Base-by-base conservation (phyloP, 2,329 filamentous ascomycete species). In the Colletotrichum neosansevieriae region DNA sequence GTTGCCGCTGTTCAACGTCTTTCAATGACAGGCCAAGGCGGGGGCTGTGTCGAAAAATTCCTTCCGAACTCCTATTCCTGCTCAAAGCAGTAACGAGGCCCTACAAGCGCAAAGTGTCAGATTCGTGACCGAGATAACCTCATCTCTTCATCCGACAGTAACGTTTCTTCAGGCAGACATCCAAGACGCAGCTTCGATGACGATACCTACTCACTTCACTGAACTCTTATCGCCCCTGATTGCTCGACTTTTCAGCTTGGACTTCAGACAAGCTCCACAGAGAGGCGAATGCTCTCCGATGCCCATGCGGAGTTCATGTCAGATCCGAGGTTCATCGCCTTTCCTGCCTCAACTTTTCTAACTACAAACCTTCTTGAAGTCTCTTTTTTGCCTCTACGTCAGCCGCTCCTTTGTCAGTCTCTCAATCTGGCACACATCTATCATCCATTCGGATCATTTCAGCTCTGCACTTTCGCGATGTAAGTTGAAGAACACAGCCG, bases 21-120 rank as follows among this genome's bases (percentile, higher is more conserved):
- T 38, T 3, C 15, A 24, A 7, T 2, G 34, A 40, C n/a, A 29
- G 32, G 57, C 44, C 57, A 40, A 29, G 57, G 29, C 42, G 57
- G 44, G 44, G 57, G 57, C 57, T 50, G 57, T 59, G 57, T 59
- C 44, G 47, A 38, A 32, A 21, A 59, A 36, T 34, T 53, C 49
- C 21, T 53, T 17, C 29, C 49, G 24, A 24, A 34, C 15, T 50
- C 44, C 19, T 49, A 24, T 36, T 44, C 42, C 17, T 58, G 2
- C 56, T 34, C 24, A 32, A 21, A 58, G 42, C 29, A 36, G 21
- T 49, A 58, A 17, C 56, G 42, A 49, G 29, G 38, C 29, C 38
- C 49, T 53, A 17, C 24, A 53, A 15, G 4, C 13, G 36, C 15
- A n/a, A 24, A 29, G 21, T 9, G 47, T n/a, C 15, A 29, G 21